Percentiles rank a stretch among this genome's conserved stretches.
Conservation (phyloP, 495 filamentous ascomycete species). For the Cercophora scortea region DNA sequence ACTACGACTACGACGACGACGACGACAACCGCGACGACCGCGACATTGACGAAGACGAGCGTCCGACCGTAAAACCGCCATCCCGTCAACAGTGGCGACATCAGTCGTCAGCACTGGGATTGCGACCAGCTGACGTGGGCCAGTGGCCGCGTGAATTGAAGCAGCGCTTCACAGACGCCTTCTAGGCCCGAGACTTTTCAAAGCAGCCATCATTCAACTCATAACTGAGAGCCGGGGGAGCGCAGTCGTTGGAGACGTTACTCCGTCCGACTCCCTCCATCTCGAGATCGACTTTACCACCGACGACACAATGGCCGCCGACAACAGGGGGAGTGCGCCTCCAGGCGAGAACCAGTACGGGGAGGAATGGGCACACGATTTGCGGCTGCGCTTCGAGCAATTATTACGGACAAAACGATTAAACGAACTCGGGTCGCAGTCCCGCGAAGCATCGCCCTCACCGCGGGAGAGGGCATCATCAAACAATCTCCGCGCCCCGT, state of each 20-base stretch:
- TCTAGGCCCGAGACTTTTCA: neutral
- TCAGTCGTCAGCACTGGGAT: neutral
- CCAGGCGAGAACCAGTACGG: conserved; percentile 29
- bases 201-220: neutral
- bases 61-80: neutral
- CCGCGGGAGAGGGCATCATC: conserved; percentile 39
- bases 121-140: conserved; percentile 8
- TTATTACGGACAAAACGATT: conserved; percentile 70
- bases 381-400: conserved; percentile 62
- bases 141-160: conserved; percentile 2
- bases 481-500: conserved; percentile 28
- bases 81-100: conserved; percentile 1
- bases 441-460: conserved; percentile 47
- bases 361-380: conserved; percentile 46
- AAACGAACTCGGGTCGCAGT: conserved; percentile 57
- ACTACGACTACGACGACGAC: neutral
- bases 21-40: neutral
- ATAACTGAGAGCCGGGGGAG: neutral
- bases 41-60: neutral
- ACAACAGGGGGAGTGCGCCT: conserved; percentile 12
- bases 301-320: conserved; percentile 13
- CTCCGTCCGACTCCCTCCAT: conserved; percentile 2
- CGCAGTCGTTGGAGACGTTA: conserved; percentile 2
- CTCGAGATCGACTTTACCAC: neutral
- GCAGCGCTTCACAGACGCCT: neutral